Evolutionary conservation across 2,329 filamentous ascomycete species (phyloP), one percentile per base, ranked within the genome.

Genomic region (Penicillium griseofulvum): DNA sequence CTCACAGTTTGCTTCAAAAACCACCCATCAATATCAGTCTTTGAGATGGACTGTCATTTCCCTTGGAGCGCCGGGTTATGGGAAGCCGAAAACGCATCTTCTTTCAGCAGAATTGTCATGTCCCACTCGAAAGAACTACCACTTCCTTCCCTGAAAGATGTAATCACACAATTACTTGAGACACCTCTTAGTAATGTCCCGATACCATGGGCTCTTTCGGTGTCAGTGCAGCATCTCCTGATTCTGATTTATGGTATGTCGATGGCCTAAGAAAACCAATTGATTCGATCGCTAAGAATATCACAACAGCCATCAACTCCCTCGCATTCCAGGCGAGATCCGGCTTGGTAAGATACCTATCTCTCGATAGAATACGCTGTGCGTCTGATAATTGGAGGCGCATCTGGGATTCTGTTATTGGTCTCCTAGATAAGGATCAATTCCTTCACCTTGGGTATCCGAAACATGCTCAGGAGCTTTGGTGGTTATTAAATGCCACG

Each of bases 1-100:
- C 61, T 70, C 16, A 70, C 67, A 1, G 67, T 70, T 7, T 70
- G 68, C 44, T 70, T 70, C 53, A 70, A 69, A 5, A 70, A 68
- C 17, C 63, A 69, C 31, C 68, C 68, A 3, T 59, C 62, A 17
- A 37, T 70, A 24, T 68, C 67, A 1, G 62, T 67, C 0, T 70
- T 70, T 29, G 68, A 70, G 41, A 66, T 70, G 64, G 59, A 69
- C 28, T 70, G 68, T 33, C 56, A 67, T 33, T 67, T 70, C 17
- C 66, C 68, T 0, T 70, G 67, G 68, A 65, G 58, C 16, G 63
- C 68, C 4, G 64, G 64, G 37, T 26, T 70, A 45, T 70, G 67
- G 56, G 68, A 70, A 45, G 67, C 68, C 14, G 68, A 70, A 24
- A 63, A 59, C 34, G 61, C 65, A 8, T 52, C 59, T 7, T 52